phyloP scores from a whole-genome alignment of 2,329 filamentous ascomycete genomes.

The Fusarium begoniae region DNA sequence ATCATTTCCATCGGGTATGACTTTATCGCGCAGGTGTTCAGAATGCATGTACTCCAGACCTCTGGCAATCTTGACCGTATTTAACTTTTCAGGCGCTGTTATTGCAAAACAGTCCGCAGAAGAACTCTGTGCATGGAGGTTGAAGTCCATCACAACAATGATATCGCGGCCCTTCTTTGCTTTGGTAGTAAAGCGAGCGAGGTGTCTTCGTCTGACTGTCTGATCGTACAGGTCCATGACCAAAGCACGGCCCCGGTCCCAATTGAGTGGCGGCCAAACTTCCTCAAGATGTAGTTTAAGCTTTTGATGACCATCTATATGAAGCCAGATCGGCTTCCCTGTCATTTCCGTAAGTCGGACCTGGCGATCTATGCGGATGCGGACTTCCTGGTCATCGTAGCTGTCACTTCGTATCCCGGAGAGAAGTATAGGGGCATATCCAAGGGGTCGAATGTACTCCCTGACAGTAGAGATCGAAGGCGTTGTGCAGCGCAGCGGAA shows the following conservation, averaged over 20 bases:
- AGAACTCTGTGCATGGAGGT: neutral
- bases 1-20: neutral
- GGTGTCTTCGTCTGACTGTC: rapidly evolving
- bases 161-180: neutral
- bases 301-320: neutral
- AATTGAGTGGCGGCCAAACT: neutral
- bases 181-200: neutral
- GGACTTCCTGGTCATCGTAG: rapidly evolving
- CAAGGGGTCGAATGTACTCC: neutral
- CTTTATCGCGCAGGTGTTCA: rapidly evolving
- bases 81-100: rapidly evolving
- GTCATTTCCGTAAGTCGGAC: rapidly evolving
- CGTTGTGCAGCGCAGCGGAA: neutral
- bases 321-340: neutral
- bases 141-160: neutral
- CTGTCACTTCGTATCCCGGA: rapidly evolving
- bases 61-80: rapidly evolving
- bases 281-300: neutral
- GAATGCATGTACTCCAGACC: neutral
- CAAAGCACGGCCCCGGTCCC: neutral
- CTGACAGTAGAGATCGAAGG: neutral
- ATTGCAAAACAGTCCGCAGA: neutral
- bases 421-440: neutral
- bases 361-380: neutral
- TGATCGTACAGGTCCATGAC: neutral